Percentiles rank a stretch among this genome's conserved stretches.
These are phyloP conservation scores for Persicaria maculosa DNA, from an alignment of 148 eudicot species.

Conservation along the genomic window DNA sequence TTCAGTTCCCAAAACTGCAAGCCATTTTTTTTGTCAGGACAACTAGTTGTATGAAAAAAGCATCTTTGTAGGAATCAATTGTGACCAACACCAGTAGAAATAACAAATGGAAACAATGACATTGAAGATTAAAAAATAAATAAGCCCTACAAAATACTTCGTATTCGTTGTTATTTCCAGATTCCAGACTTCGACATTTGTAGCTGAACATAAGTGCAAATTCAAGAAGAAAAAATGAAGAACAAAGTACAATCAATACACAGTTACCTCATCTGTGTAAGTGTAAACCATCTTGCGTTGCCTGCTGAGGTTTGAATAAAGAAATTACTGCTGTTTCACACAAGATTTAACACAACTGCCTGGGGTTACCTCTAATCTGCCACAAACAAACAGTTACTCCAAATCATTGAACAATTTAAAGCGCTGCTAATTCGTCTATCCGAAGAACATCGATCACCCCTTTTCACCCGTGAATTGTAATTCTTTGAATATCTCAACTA, in stretches of 20 bases:
- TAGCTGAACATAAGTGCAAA: not conserved
- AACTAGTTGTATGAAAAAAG: too few relatives aligned
- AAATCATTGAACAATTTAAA: not conserved
- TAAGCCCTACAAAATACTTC: slow-evolving; percentile 1
- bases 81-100: not conserved
- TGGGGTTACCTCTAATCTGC: not conserved
- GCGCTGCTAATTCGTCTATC: not conserved
- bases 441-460: not conserved
- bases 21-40: too few relatives aligned
- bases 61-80: not conserved
- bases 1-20: too few relatives aligned
- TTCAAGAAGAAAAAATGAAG: not conserved
- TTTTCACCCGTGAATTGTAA: not conserved
- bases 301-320: not conserved
- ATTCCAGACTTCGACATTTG: not conserved
- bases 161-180: not conserved
- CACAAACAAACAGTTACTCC: not conserved
- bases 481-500: not conserved
- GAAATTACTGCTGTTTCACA: not conserved
- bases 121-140: not conserved
- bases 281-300: not conserved
- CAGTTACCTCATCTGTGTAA: slow-evolving; percentile 6
- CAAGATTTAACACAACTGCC: not conserved
- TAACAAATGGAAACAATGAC: not conserved
- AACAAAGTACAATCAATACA: not conserved